Base-by-base conservation (phyloP, 108 stramenopile genomes). In the Bacterosira constricta region DNA sequence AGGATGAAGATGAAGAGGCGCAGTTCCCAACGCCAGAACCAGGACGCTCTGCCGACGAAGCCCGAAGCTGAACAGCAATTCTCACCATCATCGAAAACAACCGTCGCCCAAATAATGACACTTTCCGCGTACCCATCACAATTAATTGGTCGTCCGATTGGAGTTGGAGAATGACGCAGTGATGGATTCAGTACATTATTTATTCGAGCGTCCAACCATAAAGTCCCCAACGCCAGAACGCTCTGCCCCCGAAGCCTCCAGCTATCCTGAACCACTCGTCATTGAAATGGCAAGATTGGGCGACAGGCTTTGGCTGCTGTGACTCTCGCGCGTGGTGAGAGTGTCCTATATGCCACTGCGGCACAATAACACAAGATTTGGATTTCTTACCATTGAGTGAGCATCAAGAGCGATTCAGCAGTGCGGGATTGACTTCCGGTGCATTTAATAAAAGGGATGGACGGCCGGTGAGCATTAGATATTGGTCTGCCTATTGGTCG, bases 311-410 rank as follows among this genome's bases (percentile, higher is more conserved):
- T 86, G 10, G 89, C 84, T 26, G 85, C 92, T 21, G 84, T 93
- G 13, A 88, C 88, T 11, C 60, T 90, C 47, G 85, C 85, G 13
- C 69, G 88, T 39, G 92, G 89, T 37, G 89, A 89, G 4, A 83
- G 87, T 12, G 85, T 88, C 49, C 60, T 93, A 17, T 90, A 87
- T 51, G 82, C 89, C 4, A 93, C 92, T 2, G 87, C 88, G 92
- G 87, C 32, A 70, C 77, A 26, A 64, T 75, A 15, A 76, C 84
- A 8, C 81, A 75, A 18, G 85, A 74, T 7, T 63, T 89, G 5
- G 92, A 91, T 76, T 98, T 98, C 82, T 59, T 93, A 25, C 98
- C 98, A 4, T 71, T 98, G 6, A 75, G 83, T 8, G 98, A 97
- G 20, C 92, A 97, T 80, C 92, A 94, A 69, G 96, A 97, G 69